Conservation (phyloP, 768 basidiomycete genomes). For the Lentinula lateritia region DNA sequence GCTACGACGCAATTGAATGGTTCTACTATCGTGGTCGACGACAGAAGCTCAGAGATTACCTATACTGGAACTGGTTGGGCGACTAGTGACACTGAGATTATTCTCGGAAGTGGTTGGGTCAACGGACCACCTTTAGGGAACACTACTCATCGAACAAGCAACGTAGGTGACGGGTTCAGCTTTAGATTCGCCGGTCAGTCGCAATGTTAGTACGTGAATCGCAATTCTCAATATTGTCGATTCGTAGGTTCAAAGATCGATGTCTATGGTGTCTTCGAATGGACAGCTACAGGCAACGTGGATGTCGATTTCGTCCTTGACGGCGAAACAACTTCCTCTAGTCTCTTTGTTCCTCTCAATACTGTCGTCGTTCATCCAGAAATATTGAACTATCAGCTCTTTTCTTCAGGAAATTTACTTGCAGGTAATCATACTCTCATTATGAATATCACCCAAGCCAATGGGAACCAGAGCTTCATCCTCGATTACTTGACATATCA, state of each 20-base stretch:
- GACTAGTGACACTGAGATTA: not conserved
- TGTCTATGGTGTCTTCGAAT: not conserved
- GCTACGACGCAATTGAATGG: not conserved
- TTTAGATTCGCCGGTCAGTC: conserved; percentile 2
- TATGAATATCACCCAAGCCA: not conserved
- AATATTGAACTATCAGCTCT: not conserved
- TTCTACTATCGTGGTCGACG: not conserved
- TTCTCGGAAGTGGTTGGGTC: not conserved
- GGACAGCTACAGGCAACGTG: not conserved
- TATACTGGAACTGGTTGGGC: not conserved
- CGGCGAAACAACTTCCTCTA: not conserved
- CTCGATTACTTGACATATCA: conserved; percentile 1
- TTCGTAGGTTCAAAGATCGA: not conserved
- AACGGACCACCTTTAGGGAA: not conserved
- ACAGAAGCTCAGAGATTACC: not conserved
- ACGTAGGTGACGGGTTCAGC: not conserved
- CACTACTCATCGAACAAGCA: conserved; percentile 1
- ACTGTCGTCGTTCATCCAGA: not conserved
- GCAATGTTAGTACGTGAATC: not conserved
- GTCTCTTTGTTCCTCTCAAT: not conserved
- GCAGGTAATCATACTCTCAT: not conserved
- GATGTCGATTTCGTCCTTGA: not conserved
- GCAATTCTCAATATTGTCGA: too few relatives aligned
- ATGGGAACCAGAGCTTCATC: not conserved
- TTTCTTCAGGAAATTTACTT: not conserved